These are phyloP conservation scores for Paraphaeosphaeria sporulosa DNA, from an alignment of 2,329 filamentous ascomycete genomes.

Conservation along the genomic window DNA sequence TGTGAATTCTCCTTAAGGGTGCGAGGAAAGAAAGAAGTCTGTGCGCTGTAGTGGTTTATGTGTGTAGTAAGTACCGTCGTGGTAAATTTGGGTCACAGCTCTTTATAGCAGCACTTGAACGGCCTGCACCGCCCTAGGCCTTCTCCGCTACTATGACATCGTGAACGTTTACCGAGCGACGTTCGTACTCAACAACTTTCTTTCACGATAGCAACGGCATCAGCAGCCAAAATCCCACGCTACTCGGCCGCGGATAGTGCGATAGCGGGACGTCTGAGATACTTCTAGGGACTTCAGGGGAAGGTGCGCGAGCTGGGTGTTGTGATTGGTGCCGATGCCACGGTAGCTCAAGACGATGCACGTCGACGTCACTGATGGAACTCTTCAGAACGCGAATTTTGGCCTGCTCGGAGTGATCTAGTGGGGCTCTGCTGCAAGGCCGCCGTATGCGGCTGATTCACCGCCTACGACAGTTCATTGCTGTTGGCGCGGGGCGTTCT, in stretches of 20 bases:
- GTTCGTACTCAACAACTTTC: constrained; percentile 1
- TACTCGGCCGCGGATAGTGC: constrained; percentile 15
- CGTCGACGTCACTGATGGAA: constrained; percentile 21
- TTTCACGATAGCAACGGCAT: constrained; percentile 4
- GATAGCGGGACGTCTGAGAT: not conserved
- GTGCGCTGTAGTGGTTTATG: not conserved
- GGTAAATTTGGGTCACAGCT: not conserved
- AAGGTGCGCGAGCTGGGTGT: constrained; percentile 10
- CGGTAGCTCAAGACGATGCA: constrained; percentile 14
- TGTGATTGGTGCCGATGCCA: constrained; percentile 18
- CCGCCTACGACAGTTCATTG: not conserved
- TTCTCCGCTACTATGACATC: constrained; percentile 26
- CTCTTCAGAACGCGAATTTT: constrained; percentile 1
- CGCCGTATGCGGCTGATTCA: not conserved
- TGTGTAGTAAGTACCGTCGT: not conserved
- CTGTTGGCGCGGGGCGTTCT: not conserved
- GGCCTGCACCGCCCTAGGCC: not conserved
- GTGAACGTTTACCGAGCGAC: constrained; percentile 5
- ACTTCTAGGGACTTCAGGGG: not conserved
- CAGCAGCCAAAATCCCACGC: constrained; percentile 1
- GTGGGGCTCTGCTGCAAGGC: constrained; percentile 18
- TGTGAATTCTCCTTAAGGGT: constrained; percentile 6
- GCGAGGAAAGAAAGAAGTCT: not conserved
- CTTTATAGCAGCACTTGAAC: constrained; percentile 17
- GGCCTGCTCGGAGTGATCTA: not conserved